A percentile compares a stretch with the other conserved stretches of the same genome.
phyloP scores from a whole-genome alignment of 495 filamentous ascomycete species.

The Neurospora sp. region DNA sequence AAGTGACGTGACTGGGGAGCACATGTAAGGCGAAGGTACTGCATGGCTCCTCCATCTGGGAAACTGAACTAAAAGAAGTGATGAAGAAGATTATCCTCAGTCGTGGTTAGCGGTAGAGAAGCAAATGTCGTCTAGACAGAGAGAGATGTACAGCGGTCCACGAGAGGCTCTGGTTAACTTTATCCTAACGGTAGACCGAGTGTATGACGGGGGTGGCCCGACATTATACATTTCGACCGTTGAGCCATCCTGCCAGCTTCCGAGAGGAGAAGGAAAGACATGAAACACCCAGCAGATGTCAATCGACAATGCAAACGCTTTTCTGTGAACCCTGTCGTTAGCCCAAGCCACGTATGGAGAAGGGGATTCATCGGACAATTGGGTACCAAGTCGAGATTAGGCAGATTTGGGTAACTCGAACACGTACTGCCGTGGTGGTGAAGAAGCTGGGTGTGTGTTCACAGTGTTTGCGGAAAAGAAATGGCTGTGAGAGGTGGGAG shows the following conservation, averaged over 20 bases:
- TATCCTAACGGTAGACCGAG: not conserved
- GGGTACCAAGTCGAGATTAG: not conserved
- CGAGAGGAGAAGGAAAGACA: not conserved
- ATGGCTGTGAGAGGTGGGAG: not conserved
- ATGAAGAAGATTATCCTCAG: not conserved
- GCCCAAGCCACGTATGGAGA: not conserved
- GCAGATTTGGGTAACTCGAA: not conserved
- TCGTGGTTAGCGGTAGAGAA: not conserved
- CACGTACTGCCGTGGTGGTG: not conserved
- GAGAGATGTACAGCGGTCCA: not conserved
- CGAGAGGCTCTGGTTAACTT: not conserved
- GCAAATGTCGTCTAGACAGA: constrained; percentile 1
- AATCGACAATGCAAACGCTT: not conserved
- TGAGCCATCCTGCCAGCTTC: not conserved
- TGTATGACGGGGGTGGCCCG: not conserved
- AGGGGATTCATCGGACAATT: not conserved
- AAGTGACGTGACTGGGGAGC: not conserved
- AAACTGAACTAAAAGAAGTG: not conserved
- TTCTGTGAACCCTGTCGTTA: not conserved
- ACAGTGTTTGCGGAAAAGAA: not conserved
- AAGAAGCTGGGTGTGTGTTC: not conserved
- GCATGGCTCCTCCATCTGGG: not conserved
- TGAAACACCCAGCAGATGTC: not conserved
- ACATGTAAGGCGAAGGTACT: not conserved
- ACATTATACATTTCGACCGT: not conserved